phyloP scores from a whole-genome alignment of 75 land plant species.

The Isoetes taiwanensis region DNA sequence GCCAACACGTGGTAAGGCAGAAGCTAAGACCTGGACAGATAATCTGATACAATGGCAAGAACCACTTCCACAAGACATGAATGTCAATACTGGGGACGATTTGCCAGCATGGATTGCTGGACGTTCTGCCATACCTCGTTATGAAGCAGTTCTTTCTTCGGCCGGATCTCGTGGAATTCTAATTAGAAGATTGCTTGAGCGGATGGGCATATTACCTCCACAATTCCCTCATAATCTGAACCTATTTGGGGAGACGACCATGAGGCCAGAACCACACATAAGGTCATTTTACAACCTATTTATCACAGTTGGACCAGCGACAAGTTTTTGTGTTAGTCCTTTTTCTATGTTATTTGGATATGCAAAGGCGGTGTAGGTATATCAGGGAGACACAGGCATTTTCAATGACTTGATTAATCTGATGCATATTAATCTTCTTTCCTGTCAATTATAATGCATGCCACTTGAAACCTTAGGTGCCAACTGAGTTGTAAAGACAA shows the following conservation, averaged over 20 bases:
- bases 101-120: slow-evolving; percentile 77
- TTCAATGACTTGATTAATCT: too few relatives aligned
- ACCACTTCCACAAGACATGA: slow-evolving; percentile 17
- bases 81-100: slow-evolving; percentile 24
- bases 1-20: slow-evolving; percentile 22
- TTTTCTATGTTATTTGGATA: too few relatives aligned
- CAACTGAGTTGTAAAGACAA: too few relatives aligned
- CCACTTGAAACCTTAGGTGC: too few relatives aligned
- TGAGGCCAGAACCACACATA: slow-evolving; percentile 24
- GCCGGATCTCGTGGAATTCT: slow-evolving; percentile 73
- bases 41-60: slow-evolving; percentile 54
- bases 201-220: slow-evolving; percentile 62
- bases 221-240: slow-evolving; percentile 22
- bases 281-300: too few relatives aligned
- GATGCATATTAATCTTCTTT: too few relatives aligned
- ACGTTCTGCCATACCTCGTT: slow-evolving; percentile 62
- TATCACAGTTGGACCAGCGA: too few relatives aligned
- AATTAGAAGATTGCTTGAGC: slow-evolving; percentile 44
- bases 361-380: too few relatives aligned
- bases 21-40: slow-evolving; percentile 29
- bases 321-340: too few relatives aligned
- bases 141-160: slow-evolving; percentile 70
- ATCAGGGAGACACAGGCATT: too few relatives aligned
- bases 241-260: slow-evolving; percentile 9
- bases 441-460: too few relatives aligned